These are phyloP conservation scores for Boechera stricta DNA, from an alignment of 345 rosid genomes.

Conservation along the genomic window DNA sequence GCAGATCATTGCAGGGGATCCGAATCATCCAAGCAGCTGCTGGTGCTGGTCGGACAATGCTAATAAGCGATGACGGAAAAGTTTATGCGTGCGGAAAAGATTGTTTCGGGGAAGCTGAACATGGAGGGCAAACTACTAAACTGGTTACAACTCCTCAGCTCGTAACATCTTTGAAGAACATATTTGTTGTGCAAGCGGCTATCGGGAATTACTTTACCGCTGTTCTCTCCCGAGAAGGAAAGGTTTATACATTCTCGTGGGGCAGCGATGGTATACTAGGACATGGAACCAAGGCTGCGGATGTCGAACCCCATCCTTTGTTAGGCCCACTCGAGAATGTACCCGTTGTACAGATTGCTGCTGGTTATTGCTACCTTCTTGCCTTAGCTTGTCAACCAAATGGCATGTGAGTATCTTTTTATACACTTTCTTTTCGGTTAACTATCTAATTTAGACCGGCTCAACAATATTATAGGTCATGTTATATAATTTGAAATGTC, in stretches of 20 bases:
- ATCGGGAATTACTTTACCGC: slow-evolving; percentile 96
- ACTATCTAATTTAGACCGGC: neutral
- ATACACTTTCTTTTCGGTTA: slow-evolving; percentile 15
- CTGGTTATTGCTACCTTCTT: slow-evolving; percentile 97
- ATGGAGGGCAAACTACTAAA: slow-evolving; percentile 67
- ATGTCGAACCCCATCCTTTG: slow-evolving; percentile 81
- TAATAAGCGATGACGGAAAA: slow-evolving; percentile 81
- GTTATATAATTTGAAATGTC: neutral
- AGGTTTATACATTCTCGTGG: slow-evolving; percentile 94
- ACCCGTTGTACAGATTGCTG: slow-evolving; percentile 91
- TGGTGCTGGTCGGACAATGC: slow-evolving; percentile 97
- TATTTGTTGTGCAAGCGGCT: slow-evolving; percentile 95
- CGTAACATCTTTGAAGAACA: slow-evolving; percentile 77
- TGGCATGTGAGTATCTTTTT: slow-evolving; percentile 82
- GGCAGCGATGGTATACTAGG: slow-evolving; percentile 79
- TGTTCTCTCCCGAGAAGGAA: slow-evolving; percentile 90
- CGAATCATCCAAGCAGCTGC: slow-evolving; percentile 96
- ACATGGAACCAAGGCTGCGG: slow-evolving; percentile 82
- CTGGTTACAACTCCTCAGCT: slow-evolving; percentile 71
- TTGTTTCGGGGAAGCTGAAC: slow-evolving; percentile 84
- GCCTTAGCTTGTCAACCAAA: slow-evolving; percentile 93
- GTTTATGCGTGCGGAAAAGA: slow-evolving; percentile 93
- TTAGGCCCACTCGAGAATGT: slow-evolving; percentile 89
- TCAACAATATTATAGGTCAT: neutral
- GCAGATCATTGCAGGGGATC: slow-evolving; percentile 94